Evolutionary conservation across 139 green algal genomes (phyloP).

Genomic region (Tetratostichococcus sp.): DNA sequence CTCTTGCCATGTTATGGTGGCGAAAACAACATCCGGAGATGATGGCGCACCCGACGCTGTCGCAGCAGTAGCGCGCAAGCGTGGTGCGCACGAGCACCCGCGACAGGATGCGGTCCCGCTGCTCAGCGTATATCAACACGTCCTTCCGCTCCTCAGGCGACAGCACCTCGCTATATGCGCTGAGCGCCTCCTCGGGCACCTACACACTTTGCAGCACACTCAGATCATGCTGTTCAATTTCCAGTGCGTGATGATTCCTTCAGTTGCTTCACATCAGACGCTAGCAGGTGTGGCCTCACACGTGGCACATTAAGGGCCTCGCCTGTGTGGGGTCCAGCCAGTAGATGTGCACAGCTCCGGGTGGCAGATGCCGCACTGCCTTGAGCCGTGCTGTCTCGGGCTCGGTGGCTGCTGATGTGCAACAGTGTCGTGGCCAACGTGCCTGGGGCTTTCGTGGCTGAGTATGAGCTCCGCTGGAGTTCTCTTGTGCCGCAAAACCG

Average conservation of each 20-base stretch:
- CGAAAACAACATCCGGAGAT: too few relatives aligned
- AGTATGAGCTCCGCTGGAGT: too few relatives aligned
- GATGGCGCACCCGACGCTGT: neutral
- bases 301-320: neutral
- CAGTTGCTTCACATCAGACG: too few relatives aligned
- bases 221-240: too few relatives aligned
- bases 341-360: slow-evolving; percentile 40
- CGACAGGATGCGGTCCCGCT: slow-evolving; percentile 44
- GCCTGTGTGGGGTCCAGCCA: slow-evolving; percentile 35
- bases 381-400: too few relatives aligned
- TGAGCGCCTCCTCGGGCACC: slow-evolving; percentile 7
- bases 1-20: too few relatives aligned
- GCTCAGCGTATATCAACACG: too few relatives aligned
- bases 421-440: too few relatives aligned
- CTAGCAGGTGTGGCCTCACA: too few relatives aligned
- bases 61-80: slow-evolving; percentile 8
- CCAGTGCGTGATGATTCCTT: too few relatives aligned
- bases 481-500: too few relatives aligned
- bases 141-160: slow-evolving; percentile 24
- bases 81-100: slow-evolving; percentile 27
- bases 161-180: slow-evolving; percentile 25
- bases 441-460: too few relatives aligned
- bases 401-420: neutral
- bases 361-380: neutral
- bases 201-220: neutral